These are phyloP conservation scores for Sphaerulina vaccinii DNA, from an alignment of 2,329 filamentous ascomycete species.

Conservation along the genomic window DNA sequence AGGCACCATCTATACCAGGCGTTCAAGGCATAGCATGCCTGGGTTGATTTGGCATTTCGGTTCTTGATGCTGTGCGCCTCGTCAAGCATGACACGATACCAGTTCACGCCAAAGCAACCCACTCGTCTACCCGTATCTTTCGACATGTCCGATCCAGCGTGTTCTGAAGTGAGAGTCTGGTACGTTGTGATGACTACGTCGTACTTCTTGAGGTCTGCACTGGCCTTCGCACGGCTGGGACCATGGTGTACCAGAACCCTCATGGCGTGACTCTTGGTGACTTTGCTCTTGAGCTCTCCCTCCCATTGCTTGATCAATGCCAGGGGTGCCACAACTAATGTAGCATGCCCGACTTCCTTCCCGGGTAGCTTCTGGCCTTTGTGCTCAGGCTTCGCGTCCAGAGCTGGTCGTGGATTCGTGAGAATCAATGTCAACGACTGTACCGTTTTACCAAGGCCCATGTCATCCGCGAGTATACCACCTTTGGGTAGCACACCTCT, in stretches of 20 bases:
- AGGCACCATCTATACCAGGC: constrained; percentile 94
- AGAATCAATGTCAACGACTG: constrained; percentile 89
- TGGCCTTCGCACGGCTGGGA: constrained; percentile 75
- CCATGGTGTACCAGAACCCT: constrained; percentile 91
- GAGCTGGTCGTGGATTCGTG: constrained; percentile 65
- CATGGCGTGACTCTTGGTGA: constrained; percentile 66
- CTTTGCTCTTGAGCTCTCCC: constrained; percentile 80
- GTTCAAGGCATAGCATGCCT: constrained; percentile 81
- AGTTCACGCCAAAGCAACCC: constrained; percentile 86
- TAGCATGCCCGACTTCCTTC: constrained; percentile 69
- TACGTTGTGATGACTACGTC: constrained; percentile 98
- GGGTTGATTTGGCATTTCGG: constrained; percentile 89
- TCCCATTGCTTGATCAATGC: constrained; percentile 98
- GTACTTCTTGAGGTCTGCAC: constrained; percentile 73
- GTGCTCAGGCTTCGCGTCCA: constrained; percentile 50
- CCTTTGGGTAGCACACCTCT: constrained; percentile 79
- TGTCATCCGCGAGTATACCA: constrained; percentile 93
- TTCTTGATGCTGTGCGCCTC: constrained; percentile 99
- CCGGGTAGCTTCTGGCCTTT: constrained; percentile 64
- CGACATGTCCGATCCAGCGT: constrained; percentile 65
- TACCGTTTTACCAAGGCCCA: constrained; percentile 95
- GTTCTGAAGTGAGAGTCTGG: constrained; percentile 89
- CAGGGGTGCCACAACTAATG: constrained; percentile 86
- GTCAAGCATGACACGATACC: constrained; percentile 93
- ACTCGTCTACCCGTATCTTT: constrained; percentile 64